Percentiles rank a stretch among this genome's conserved stretches.
Evolutionary conservation across 2,329 filamentous ascomycete genomes (phyloP).

Genomic region (Neofusicoccum parvum): DNA sequence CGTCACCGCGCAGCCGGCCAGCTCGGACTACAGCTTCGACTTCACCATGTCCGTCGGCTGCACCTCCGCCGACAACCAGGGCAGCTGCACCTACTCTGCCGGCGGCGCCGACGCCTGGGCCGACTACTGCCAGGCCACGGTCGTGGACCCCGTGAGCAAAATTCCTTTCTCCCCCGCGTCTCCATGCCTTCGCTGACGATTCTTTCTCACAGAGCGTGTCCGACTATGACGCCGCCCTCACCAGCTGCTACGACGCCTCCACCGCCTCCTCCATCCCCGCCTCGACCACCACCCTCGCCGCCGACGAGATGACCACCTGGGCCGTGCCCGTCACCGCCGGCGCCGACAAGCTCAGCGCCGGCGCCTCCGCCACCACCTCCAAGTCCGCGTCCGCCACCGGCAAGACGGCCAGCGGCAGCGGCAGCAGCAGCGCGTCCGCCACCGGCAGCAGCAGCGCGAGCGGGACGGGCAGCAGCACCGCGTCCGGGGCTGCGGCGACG

Average conservation of each 20-base stretch:
- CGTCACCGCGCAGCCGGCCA: not conserved
- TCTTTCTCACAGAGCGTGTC: not conserved
- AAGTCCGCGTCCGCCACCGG: not conserved
- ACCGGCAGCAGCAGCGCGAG: not conserved
- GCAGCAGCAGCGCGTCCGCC: not conserved
- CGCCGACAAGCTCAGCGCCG: constrained; percentile 7
- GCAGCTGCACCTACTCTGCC: not conserved
- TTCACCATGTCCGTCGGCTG: not conserved
- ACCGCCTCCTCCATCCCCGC: not conserved
- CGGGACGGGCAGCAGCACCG: not conserved
- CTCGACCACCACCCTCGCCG: not conserved
- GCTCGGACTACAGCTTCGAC: not conserved
- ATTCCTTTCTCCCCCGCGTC: not conserved
- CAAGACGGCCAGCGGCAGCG: not conserved
- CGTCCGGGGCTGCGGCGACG: not conserved
- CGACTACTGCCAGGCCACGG: not conserved
- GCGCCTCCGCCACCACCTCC: not conserved
- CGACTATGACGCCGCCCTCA: not conserved
- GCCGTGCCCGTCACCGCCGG: constrained; percentile 7
- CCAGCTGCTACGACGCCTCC: not conserved
- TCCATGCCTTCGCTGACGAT: not conserved
- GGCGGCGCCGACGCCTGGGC: constrained; percentile 5
- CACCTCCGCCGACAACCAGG: not conserved
- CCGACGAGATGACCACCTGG: not conserved
- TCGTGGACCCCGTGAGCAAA: not conserved